phyloP scores from a whole-genome alignment of 176 grass and related monocot genomes.

The Avena insularis region DNA sequence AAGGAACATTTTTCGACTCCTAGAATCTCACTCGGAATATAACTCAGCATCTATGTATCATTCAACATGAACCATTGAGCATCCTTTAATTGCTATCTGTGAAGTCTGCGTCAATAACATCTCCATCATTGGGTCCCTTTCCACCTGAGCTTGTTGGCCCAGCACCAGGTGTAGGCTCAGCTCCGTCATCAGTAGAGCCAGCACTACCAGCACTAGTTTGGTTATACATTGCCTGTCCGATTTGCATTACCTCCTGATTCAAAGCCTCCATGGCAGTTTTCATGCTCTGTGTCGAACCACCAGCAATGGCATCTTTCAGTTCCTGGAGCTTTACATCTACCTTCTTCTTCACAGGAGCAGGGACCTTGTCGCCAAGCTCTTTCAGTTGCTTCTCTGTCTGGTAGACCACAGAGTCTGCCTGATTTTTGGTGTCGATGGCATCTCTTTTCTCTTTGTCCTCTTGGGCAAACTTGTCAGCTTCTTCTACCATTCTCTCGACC shows the following conservation, averaged over 20 bases:
- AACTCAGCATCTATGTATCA: constrained; percentile 25
- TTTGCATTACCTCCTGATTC: constrained; percentile 98
- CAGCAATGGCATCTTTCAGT: constrained; percentile 82
- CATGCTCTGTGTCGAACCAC: constrained; percentile 79
- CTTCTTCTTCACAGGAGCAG: constrained; percentile 79
- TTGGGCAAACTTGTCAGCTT: constrained; percentile 91
- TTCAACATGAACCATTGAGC: constrained; percentile 5
- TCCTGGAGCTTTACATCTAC: constrained; percentile 85
- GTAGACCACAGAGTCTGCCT: constrained; percentile 86
- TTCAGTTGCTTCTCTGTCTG: constrained; percentile 99
- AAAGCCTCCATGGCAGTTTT: constrained; percentile 88
- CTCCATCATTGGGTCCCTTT: constrained; percentile 66
- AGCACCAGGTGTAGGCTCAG: constrained; percentile 56
- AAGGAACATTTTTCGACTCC: constrained; percentile 43
- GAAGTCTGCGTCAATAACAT: constrained; percentile 97
- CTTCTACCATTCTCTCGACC: constrained; percentile 95
- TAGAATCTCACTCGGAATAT: constrained; percentile 25
- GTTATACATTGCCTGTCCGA: constrained; percentile 93
- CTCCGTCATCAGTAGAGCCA: constrained; percentile 53
- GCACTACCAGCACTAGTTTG: constrained; percentile 56
- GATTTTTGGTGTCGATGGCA: constrained; percentile 96
- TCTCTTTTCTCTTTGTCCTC: constrained; percentile 99
- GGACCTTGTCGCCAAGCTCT: constrained; percentile 91
- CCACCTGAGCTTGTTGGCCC: constrained; percentile 43
- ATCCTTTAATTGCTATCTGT: constrained; percentile 81